Base-by-base conservation (phyloP, 1,284 basidiomycete genomes). In the Sanghuangporus baumii region DNA sequence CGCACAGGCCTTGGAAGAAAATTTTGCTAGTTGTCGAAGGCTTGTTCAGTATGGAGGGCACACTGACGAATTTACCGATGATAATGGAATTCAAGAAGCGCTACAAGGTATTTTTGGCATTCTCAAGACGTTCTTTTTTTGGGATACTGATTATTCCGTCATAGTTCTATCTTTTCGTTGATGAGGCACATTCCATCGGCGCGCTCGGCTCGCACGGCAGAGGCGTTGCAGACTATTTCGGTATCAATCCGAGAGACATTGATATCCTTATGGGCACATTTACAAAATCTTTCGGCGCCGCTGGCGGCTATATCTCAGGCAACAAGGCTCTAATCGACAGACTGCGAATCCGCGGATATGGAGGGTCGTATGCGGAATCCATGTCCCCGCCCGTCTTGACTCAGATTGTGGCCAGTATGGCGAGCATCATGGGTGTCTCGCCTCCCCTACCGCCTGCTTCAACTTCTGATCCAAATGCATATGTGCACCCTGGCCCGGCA, bases 181-280 rank as follows among this genome's bases (percentile, higher is more conserved):
- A 99, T 72, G 96, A 99, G 77, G 96, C 96, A 0, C 96, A 99
- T 74, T 98, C 96, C 3, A 88, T 99, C 68, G 96, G 97, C 66
- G 96, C 95, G 1, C 82, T 99, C 46, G 96, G 96, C 40, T 93
- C 95, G 7, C 85, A 91, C 68, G 96, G 96, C 8, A 92, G 96
- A 52, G 96, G 96, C 67, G 93, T 99, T 4, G 88, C 89, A 65
- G 96, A 99, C 74, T 99, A 98, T 79, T 99, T 96, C 74, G 87
- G 87, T 62, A 78, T 98, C 66, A 80, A 93, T 70, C 94, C 96
- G 2, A 81, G 81, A 9, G 81, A 83, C 40, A 82, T 98, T 65
- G 96, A 99, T 73, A 85, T 99, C 67, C 85, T 98, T 67, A 99
- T 99, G 96, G 96, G 96, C 62, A 99, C 96, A 0, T 97, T 99